Evolutionary conservation across 345 rosid genomes (phyloP).

Genomic region (Arabis hirsuta): DNA sequence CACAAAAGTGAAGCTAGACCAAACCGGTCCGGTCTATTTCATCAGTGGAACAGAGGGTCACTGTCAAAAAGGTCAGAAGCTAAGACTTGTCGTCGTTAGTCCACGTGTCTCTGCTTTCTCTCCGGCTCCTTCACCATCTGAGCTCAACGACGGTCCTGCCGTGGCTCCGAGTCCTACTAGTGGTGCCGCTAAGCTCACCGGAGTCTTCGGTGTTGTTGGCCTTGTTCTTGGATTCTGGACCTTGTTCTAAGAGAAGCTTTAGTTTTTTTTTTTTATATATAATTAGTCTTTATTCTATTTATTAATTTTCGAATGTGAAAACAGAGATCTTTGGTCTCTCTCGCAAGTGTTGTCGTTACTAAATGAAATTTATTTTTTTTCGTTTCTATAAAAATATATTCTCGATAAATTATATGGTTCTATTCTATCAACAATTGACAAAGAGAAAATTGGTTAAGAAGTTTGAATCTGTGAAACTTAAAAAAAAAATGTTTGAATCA

Average conservation of each 20-base stretch:
- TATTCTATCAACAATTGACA: too few species aligned
- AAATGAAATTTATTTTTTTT: not conserved
- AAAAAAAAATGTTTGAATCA: too few species aligned
- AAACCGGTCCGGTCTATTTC: conserved; percentile 44
- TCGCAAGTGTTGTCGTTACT: not conserved
- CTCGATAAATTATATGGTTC: too few species aligned
- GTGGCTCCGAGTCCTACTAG: conserved; percentile 47
- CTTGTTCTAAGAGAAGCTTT: conserved; percentile 26
- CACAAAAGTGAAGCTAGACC: conserved; percentile 43
- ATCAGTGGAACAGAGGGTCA: conserved; percentile 50
- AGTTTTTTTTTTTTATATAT: not conserved
- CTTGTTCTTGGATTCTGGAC: conserved; percentile 39
- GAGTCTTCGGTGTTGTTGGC: conserved; percentile 6
- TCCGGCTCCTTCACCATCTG: conserved; percentile 48
- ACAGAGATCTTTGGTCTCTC: conserved; percentile 12
- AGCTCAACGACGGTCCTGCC: conserved; percentile 39
- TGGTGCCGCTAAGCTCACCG: conserved; percentile 24
- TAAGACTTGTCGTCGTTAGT: conserved; percentile 36
- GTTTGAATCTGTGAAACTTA: too few species aligned
- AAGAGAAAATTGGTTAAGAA: too few species aligned
- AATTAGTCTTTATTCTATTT: conserved; percentile 24
- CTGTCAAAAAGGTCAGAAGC: conserved; percentile 49
- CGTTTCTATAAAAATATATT: too few species aligned
- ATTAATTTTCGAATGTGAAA: conserved; percentile 23
- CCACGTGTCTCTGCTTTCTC: conserved; percentile 38